Percentiles rank a stretch among this genome's conserved stretches.
These are phyloP conservation scores for Dichotomocladium elegans DNA, from an alignment of 371 early-diverging fungal species.

Conservation along the genomic window DNA sequence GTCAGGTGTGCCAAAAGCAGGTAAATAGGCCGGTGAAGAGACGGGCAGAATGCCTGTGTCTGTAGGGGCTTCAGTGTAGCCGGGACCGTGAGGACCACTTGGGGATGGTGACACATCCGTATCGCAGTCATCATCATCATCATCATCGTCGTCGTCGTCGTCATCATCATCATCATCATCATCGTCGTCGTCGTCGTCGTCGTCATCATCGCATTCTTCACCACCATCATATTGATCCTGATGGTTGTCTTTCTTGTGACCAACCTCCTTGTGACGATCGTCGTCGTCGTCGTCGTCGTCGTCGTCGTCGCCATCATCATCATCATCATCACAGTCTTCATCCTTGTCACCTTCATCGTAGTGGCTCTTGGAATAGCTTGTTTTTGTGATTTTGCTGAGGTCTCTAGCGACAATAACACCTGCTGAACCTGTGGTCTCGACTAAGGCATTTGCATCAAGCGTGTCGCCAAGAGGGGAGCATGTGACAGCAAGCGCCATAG, in stretches of 20 bases:
- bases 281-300: neutral
- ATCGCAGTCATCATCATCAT: neutral
- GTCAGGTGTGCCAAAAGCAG: slow-evolving; percentile 4
- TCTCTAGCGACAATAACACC: neutral
- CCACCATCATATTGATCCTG: neutral
- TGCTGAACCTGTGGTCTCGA: neutral
- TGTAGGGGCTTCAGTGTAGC: neutral
- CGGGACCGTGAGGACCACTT: too few relatives aligned
- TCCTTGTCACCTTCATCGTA: neutral
- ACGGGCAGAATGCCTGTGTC: slow-evolving; percentile 4
- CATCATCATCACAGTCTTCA: neutral
- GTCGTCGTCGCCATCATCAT: neutral
- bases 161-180: neutral
- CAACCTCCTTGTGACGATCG: neutral
- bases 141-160: neutral
- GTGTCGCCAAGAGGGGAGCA: slow-evolving; percentile 1
- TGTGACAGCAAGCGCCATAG: slow-evolving; percentile 15
- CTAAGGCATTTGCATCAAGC: too few relatives aligned
- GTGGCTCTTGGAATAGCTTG: too few relatives aligned
- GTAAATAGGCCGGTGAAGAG: slow-evolving; percentile 9
- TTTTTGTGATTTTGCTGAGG: too few relatives aligned
- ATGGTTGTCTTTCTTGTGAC: neutral
- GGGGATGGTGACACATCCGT: too few relatives aligned
- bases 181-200: neutral
- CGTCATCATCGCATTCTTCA: neutral